Conservation (phyloP, 768 basidiomycete species). For the Coprinopsis marcescibilis region DNA sequence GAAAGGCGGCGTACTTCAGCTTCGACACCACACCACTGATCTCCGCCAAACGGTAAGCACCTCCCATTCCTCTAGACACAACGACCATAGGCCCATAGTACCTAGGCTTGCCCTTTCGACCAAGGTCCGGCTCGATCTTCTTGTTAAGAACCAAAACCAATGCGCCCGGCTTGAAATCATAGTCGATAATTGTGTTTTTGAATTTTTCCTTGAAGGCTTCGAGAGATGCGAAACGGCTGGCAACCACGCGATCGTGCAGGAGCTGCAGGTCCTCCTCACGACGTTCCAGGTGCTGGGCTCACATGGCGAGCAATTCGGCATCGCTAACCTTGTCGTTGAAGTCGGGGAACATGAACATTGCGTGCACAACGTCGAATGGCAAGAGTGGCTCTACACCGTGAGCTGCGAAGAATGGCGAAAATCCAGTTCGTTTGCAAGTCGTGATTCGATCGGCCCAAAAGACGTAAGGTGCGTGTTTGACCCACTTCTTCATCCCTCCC, state of each 20-base stretch:
- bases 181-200: slow-evolving; percentile 17
- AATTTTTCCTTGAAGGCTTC: slow-evolving; percentile 23
- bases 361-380: slow-evolving; percentile 20
- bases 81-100: no score
- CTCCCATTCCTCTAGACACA: no score
- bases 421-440: slow-evolving; percentile 19
- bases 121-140: no score
- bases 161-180: slow-evolving; percentile 23
- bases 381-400: slow-evolving; percentile 22
- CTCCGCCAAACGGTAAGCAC: no score
- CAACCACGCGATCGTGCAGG: slow-evolving; percentile 10
- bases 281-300: slow-evolving; percentile 15
- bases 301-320: slow-evolving; percentile 10
- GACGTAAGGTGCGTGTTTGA: slow-evolving; percentile 12
- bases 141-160: slow-evolving; percentile 32
- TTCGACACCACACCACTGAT: no score
- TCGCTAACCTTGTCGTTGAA: slow-evolving; percentile 7
- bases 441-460: slow-evolving; percentile 29
- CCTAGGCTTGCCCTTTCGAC: no score
- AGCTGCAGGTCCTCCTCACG: slow-evolving; percentile 10
- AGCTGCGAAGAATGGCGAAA: slow-evolving; percentile 25
- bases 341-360: slow-evolving; percentile 14
- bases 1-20: no score
- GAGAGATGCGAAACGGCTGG: slow-evolving; percentile 6
- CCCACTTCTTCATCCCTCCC: slow-evolving; percentile 25